Base-by-base conservation (phyloP, 208 protist genomes). In the Trypanosoma grayi region DNA sequence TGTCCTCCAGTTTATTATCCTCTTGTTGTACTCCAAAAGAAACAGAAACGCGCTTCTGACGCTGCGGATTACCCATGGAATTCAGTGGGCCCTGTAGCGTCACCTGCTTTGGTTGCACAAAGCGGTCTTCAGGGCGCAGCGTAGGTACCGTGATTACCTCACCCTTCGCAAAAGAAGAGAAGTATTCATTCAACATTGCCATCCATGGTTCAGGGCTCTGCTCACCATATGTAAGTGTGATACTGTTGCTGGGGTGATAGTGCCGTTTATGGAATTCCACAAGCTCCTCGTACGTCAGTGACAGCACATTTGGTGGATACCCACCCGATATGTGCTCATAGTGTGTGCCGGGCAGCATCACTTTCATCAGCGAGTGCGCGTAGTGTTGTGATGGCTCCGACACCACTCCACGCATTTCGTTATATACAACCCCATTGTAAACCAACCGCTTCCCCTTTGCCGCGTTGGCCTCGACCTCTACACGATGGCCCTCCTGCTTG, bases 391-490 rank as follows among this genome's bases (percentile, higher is more conserved):
- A 72, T 9, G 89, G 87, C 46, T 98, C 87, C 27, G 83, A 85
- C 20, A 96, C 86, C 10, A 95, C 92, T 0, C 92, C 94, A 53
- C 93, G 88, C 94, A 98, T 98, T 62, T 98, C 94, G 61, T 98
- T 97, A 75, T 83, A 98, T 7, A 98, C 94, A 10, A 98, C 92
- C 5, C 94, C 94, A 73, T 98, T 97, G 64, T 93, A 70, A 8
- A 80, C 59, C 44, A 94, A 73, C 36, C 82, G 82, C 34, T 41
- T 43, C 40, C 56, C 48, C 5, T 41, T 28, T 10, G 54, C 60
- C 14, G 63, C 60, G 22, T 66, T 72, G 25, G 48, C 50, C 41
- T 87, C 83, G 31, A 90, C 31, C 64, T 95, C 92, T n/a, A 97
- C 70, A 28, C 92, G 87, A 54, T 97, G 90, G 6, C 92, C 94